Conservation (phyloP, 768 basidiomycete genomes). For the Roridomyces roridus region DNA sequence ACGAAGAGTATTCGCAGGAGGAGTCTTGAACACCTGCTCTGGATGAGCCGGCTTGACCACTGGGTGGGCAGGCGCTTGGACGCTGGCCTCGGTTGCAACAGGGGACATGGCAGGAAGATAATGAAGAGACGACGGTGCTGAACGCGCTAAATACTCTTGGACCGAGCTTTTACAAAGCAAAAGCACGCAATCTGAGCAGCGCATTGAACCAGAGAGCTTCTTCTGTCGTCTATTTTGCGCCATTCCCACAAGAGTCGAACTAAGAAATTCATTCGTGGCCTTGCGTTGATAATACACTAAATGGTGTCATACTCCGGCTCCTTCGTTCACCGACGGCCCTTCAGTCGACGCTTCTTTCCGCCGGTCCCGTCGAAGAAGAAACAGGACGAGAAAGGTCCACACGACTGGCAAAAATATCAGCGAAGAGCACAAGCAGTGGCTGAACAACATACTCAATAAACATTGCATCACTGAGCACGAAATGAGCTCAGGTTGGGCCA, state of each 20-base stretch:
- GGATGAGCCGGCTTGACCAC: too few relatives aligned
- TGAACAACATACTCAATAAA: constrained; percentile 6
- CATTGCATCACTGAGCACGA: constrained; percentile 13
- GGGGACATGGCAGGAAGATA: constrained; percentile 15
- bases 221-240: too few relatives aligned
- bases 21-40: constrained; percentile 26
- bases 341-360: too few relatives aligned
- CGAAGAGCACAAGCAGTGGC: neutral
- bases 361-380: constrained; percentile 18
- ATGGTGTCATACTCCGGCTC: too few relatives aligned
- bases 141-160: constrained; percentile 14
- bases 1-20: constrained; percentile 25
- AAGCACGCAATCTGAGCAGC: constrained; percentile 21
- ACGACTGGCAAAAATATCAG: constrained; percentile 9
- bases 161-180: constrained; percentile 21
- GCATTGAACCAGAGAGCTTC: constrained; percentile 17
- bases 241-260: neutral
- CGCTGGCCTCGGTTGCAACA: constrained; percentile 14
- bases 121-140: neutral
- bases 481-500: too few relatives aligned
- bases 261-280: neutral
- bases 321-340: too few relatives aligned
- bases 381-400: constrained; percentile 15
- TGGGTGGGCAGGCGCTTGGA: too few relatives aligned
- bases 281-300: too few relatives aligned